Evolutionary conservation across 2,329 filamentous ascomycete genomes (phyloP), one percentile per base, ranked within the genome.

Genomic region (Fusarium virguliforme): DNA sequence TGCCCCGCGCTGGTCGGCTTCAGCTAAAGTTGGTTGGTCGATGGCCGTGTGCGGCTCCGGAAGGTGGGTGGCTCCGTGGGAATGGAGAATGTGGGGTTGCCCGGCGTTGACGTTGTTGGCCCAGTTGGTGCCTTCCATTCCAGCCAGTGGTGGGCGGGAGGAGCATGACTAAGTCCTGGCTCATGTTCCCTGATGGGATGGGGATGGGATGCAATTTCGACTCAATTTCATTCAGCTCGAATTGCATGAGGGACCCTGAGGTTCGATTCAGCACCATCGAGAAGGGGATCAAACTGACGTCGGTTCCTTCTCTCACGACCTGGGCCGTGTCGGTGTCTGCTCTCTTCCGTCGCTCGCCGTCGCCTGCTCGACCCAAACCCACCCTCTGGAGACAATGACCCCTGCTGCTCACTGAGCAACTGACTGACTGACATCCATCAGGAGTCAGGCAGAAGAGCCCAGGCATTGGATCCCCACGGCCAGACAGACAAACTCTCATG

Each of bases 1-100:
- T 60, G 57, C 70, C 70, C 70, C 70, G 70, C 70, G 64, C 37
- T 48, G 46, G 57, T 41, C 30, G 41, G 28, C 30, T 38, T 41
- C 32, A 54, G 53, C 15, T 56, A 3, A 34, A 15, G 48, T 53
- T 53, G 48, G 64, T 40, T 62, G 34, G 58, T 34, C 12, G n/a
- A n/a, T 32, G 26, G 30, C 26, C 37, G 54, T 32, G 40, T 59
- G 58, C 35, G 43, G 58, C 46, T 53, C 26, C n/a, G 34, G 22
- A 13, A 18, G 30, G 15, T 48, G 43, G 26, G 43, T 48, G 43
- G 43, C 26, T 48, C 43, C 43, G 15, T 6, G 26, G 8, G n/a
- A 12, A 38, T 38, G 18, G 15, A 53, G 30, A 53, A 43, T 65
- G 67, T 71, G 70, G 63, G 62, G 60, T 51, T 57, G 18, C 26